phyloP scores from a whole-genome alignment of 2,329 filamentous ascomycete species.

The Chaetomium sp. region DNA sequence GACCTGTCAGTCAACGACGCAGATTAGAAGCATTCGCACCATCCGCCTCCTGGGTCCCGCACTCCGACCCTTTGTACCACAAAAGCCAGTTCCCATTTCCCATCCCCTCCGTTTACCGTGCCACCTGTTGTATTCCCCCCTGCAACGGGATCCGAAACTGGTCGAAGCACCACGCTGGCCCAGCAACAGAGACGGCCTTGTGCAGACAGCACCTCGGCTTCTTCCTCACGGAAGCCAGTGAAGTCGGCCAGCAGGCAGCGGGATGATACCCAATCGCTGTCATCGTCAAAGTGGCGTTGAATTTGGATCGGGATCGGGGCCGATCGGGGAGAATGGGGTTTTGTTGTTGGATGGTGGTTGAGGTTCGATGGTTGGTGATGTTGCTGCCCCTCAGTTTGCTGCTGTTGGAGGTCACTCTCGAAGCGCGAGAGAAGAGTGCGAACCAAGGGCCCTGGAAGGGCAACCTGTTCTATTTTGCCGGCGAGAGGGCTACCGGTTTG shows the following conservation, averaged over 20 bases:
- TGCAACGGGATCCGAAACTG: too few relatives aligned
- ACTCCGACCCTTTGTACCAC: slow-evolving; percentile 18
- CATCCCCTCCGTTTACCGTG: background rate
- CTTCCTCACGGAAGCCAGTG: slow-evolving; percentile 18
- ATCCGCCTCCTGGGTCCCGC: slow-evolving; percentile 9
- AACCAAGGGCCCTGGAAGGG: slow-evolving; percentile 16
- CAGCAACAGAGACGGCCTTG: slow-evolving; percentile 21
- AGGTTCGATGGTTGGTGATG: background rate
- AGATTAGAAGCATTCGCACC: slow-evolving; percentile 15
- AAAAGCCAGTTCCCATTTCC: slow-evolving; percentile 19
- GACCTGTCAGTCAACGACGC: background rate
- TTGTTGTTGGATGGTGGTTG: background rate
- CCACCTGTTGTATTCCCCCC: too few relatives aligned
- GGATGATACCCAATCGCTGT: slow-evolving; percentile 21
- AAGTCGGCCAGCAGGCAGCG: slow-evolving; percentile 23
- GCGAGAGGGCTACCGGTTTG: too few relatives aligned
- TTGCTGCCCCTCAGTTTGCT: background rate
- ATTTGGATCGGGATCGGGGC: background rate
- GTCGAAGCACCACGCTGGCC: slow-evolving; percentile 19
- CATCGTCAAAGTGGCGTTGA: slow-evolving; percentile 20
- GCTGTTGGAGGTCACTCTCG: background rate
- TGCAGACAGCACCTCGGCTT: slow-evolving; percentile 16
- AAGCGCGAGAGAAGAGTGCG: slow-evolving; percentile 15
- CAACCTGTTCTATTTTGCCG: slow-evolving; percentile 16
- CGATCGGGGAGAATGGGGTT: background rate